Conservation (phyloP, 139 green algal genomes). For the Pseudopediastrum boryanum region DNA sequence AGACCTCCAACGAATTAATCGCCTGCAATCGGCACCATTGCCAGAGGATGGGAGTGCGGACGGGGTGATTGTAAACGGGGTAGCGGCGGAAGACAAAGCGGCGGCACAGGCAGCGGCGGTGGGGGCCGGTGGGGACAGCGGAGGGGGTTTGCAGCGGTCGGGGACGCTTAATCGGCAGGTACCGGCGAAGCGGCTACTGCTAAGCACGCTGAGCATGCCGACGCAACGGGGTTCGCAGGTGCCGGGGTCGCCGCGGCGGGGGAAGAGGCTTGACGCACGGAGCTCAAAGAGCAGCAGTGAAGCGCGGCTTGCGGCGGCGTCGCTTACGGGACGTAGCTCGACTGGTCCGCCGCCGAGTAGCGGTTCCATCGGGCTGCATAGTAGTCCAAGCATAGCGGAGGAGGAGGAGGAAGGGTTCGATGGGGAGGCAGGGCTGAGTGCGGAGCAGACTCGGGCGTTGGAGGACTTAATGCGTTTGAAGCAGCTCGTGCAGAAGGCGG, state of each 20-base stretch:
- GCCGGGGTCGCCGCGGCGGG: too few relatives aligned
- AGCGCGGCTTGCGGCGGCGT: constrained; percentile 15
- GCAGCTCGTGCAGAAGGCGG: constrained; percentile 39
- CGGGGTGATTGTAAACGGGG: neutral
- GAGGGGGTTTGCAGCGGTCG: neutral
- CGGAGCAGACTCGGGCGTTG: neutral
- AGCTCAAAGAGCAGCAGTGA: neutral
- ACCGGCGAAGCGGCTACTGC: too few relatives aligned
- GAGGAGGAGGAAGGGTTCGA: neutral
- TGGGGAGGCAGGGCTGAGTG: neutral
- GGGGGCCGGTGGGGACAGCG: neutral
- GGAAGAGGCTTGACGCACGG: too few relatives aligned
- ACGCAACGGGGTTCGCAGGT: too few relatives aligned
- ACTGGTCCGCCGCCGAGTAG: neutral
- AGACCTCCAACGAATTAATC: too few relatives aligned
- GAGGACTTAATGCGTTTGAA: neutral
- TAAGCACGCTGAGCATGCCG: too few relatives aligned
- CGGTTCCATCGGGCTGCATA: too few relatives aligned
- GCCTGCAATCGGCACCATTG: neutral
- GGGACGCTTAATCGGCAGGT: too few relatives aligned
- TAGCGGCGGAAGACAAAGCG: neutral
- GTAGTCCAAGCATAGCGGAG: neutral
- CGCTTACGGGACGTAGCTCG: neutral
- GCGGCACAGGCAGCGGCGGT: neutral
- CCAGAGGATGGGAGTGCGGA: neutral